Base-by-base conservation (phyloP, 768 basidiomycete species). In the Tephrocybe sp. region DNA sequence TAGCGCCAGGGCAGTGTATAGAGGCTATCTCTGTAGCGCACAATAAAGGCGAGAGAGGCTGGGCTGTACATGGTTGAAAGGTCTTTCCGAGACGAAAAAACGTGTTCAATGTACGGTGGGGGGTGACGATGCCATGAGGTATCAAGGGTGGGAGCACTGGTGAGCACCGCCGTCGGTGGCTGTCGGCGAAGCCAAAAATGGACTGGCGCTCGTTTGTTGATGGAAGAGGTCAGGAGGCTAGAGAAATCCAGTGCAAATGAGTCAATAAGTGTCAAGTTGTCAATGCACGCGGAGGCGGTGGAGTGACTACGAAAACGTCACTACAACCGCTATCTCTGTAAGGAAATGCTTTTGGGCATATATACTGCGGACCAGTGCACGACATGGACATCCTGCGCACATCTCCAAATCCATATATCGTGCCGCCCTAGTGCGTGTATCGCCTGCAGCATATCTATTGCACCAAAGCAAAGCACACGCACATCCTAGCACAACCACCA, bases 211-310 rank as follows among this genome's bases (percentile, higher is more conserved):
- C 38, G 33, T n/a, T 20, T 10, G 10, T 12, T 24, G 51, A 37
- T 37, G 41, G 30, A 30, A 30, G 39, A 50, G 45, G 51, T 45
- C 48, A 50, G 41, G 45, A 33, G 52, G 46, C 34, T 24, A 49
- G 34, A 14, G 17, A 34, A 33, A 39, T 47, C 34, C 53, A 32
- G 43, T 54, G 50, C 50, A 54, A 42, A 30, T 55, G 57, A 58
- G 53, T 58, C 53, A 58, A 37, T 9, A 14, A 15, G 25, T 17
- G 57, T 58, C 57, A 53, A 36, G 9, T 45, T 36, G 48, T 42
- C 48, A 43, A 17, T 21, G 42, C 28, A 12, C n/a, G n/a, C 53
- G 26, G 46, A 46, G 58, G 53, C 53, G 56, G 56, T 54, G n/a
- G 58, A 36, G 34, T 53, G 48, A 51, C 58, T 48, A 25, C 47